Evolutionary conservation across 1,139 yeast genomes (phyloP).

Genomic region (Geotrichum europaeum): DNA sequence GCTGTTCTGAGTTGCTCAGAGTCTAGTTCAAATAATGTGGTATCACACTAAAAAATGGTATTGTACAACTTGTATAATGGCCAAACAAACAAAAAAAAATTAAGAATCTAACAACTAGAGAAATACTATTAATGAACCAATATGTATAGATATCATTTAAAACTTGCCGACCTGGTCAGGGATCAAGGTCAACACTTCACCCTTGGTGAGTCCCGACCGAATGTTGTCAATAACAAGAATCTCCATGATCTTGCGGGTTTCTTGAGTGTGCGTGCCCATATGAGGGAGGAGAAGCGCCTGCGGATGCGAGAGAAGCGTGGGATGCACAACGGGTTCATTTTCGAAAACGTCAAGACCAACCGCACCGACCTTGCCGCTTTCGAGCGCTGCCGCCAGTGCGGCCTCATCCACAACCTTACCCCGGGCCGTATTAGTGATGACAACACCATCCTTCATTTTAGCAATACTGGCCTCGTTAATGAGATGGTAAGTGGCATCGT

Average conservation of each 20-base stretch:
- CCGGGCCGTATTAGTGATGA: slow-evolving; percentile 59
- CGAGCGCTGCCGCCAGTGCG: slow-evolving; percentile 62
- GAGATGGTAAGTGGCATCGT: slow-evolving; percentile 46
- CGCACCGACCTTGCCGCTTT: slow-evolving; percentile 58
- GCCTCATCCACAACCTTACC: slow-evolving; percentile 69
- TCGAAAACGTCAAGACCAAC: slow-evolving; percentile 85
- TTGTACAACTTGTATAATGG: too few species aligned
- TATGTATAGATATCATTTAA: neutral
- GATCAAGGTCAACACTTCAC: slow-evolving; percentile 49
- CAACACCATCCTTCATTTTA: slow-evolving; percentile 63
- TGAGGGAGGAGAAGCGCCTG: slow-evolving; percentile 59
- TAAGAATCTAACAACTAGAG: too few species aligned
- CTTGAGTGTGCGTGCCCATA: slow-evolving; percentile 57
- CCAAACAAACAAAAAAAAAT: too few species aligned
- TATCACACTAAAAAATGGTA: too few species aligned
- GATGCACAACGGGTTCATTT: slow-evolving; percentile 56
- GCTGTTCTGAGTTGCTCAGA: too few species aligned
- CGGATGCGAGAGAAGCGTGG: slow-evolving; percentile 32
- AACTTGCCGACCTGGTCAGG: slow-evolving; percentile 33
- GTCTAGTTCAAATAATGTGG: too few species aligned
- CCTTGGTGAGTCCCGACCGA: slow-evolving; percentile 43
- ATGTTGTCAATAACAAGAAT: slow-evolving; percentile 46
- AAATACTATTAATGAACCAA: too few species aligned
- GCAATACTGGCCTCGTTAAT: slow-evolving; percentile 48
- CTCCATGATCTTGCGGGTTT: slow-evolving; percentile 55